These are phyloP conservation scores for Raphanus raphanistrum DNA, from an alignment of 345 rosid genomes.

Conservation along the genomic window DNA sequence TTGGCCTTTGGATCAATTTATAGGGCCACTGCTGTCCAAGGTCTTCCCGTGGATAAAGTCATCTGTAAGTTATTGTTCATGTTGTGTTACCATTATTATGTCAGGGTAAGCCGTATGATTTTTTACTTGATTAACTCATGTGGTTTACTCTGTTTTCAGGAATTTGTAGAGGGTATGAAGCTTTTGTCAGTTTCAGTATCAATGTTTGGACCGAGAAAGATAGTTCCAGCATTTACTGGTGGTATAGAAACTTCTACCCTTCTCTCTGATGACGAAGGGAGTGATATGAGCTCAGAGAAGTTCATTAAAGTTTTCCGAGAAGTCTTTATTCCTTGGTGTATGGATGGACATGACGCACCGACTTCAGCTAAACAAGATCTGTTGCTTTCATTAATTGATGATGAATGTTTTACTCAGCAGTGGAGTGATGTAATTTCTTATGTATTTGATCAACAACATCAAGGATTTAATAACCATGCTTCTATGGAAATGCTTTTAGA, in stretches of 20 bases:
- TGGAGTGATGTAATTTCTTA: slow-evolving; percentile 64
- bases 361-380: slow-evolving; percentile 65
- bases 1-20: slow-evolving; percentile 74
- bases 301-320: slow-evolving; percentile 61
- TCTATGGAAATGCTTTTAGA: slow-evolving; percentile 64
- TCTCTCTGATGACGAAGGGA: slow-evolving; percentile 39
- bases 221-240: slow-evolving; percentile 46
- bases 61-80: slow-evolving; percentile 58
- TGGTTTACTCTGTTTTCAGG: slow-evolving; percentile 53
- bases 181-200: slow-evolving; percentile 69
- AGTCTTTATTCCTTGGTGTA: slow-evolving; percentile 86
- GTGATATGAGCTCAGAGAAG: slow-evolving; percentile 44
- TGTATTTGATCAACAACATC: slow-evolving; percentile 46
- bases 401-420: slow-evolving; percentile 74
- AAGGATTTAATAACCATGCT: slow-evolving; percentile 43
- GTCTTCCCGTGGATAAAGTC: slow-evolving; percentile 71
- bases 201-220: slow-evolving; percentile 75
- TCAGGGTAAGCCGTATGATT: slow-evolving; percentile 10
- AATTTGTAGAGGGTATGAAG: slow-evolving; percentile 60
- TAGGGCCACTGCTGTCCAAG: slow-evolving; percentile 70
- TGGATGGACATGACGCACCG: slow-evolving; percentile 50
- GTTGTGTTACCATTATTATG: slow-evolving; percentile 11
- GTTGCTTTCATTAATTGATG: slow-evolving; percentile 70
- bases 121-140: slow-evolving; percentile 13
- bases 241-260: slow-evolving; percentile 31